phyloP scores from a whole-genome alignment of 106 monocot genomes.

The Ottelia alismoides region DNA sequence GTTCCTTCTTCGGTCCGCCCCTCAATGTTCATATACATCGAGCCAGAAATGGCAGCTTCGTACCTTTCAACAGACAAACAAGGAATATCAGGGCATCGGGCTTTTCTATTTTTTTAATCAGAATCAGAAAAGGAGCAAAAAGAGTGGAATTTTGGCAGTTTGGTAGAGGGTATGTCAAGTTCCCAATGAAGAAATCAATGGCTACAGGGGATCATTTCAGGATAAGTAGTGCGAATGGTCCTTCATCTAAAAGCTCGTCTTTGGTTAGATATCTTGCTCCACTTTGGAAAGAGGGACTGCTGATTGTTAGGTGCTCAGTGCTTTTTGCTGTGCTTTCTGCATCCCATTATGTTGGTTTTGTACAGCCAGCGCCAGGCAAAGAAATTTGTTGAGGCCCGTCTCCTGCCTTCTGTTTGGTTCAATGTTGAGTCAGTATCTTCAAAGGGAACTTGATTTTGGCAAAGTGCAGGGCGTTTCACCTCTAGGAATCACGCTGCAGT shows the following conservation, averaged over 20 bases:
- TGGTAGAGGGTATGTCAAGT: slow-evolving; percentile 6
- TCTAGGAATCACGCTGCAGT: slow-evolving; percentile 65
- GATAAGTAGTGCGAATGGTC: slow-evolving; percentile 32
- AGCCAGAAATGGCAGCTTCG: slow-evolving; percentile 8
- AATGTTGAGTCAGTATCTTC: slow-evolving; percentile 63
- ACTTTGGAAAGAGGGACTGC: slow-evolving; percentile 69
- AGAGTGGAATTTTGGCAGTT: slow-evolving; percentile 1
- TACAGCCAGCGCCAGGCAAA: slow-evolving; percentile 54
- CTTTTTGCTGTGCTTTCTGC: slow-evolving; percentile 65
- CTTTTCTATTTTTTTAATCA: slow-evolving; percentile 9
- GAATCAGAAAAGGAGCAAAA: slow-evolving; percentile 6
- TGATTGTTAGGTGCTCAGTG: slow-evolving; percentile 68
- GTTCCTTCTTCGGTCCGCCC: slow-evolving; percentile 35
- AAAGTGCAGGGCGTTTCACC: slow-evolving; percentile 78
- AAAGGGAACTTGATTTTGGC: slow-evolving; percentile 74
- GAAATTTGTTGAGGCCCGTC: slow-evolving; percentile 47
- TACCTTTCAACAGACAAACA: slow-evolving; percentile 9
- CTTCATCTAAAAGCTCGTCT: slow-evolving; percentile 25
- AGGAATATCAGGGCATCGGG: background rate
- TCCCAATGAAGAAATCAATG: slow-evolving; percentile 10
- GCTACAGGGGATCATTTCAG: slow-evolving; percentile 20
- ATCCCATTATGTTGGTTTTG: slow-evolving; percentile 58
- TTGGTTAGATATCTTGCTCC: slow-evolving; percentile 36
- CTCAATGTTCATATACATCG: slow-evolving; percentile 8
- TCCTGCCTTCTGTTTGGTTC: slow-evolving; percentile 77